A percentile compares a stretch with the other conserved stretches of the same genome.
Conservation (phyloP, 2,329 filamentous ascomycete genomes). For the Aspergillus fischeri region DNA sequence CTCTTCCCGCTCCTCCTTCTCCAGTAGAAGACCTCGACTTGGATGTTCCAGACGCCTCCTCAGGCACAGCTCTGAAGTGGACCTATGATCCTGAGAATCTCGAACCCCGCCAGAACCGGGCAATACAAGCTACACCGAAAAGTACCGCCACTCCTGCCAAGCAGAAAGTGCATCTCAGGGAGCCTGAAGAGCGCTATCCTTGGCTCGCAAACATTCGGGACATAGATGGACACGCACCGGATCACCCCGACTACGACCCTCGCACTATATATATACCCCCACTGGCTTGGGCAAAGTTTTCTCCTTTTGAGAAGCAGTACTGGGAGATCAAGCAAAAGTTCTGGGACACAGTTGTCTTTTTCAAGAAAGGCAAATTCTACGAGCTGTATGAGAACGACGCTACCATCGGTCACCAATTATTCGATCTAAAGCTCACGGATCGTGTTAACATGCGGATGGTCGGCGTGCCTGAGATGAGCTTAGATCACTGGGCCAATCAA, state of each 20-base stretch:
- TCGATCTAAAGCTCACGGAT: slow-evolving; percentile 96
- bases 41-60: slow-evolving; percentile 50
- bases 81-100: slow-evolving; percentile 62
- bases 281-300: slow-evolving; percentile 74
- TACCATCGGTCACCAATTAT: slow-evolving; percentile 90
- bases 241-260: slow-evolving; percentile 85
- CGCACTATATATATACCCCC: slow-evolving; percentile 88
- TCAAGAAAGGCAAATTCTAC: slow-evolving; percentile 99
- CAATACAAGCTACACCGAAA: slow-evolving; percentile 34
- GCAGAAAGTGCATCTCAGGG: slow-evolving; percentile 70
- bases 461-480: slow-evolving; percentile 87
- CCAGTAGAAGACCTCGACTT: slow-evolving; percentile 53
- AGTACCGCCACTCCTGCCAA: slow-evolving; percentile 39
- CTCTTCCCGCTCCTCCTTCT: slow-evolving; percentile 48
- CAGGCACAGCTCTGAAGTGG: slow-evolving; percentile 81
- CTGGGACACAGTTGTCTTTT: slow-evolving; percentile 97
- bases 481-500: slow-evolving; percentile 97
- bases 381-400: slow-evolving; percentile 98
- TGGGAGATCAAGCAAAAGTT: slow-evolving; percentile 99
- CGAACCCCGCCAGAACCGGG: slow-evolving; percentile 48
- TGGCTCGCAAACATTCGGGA: slow-evolving; percentile 87
- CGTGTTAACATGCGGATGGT: slow-evolving; percentile 99
- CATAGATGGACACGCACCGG: slow-evolving; percentile 72
- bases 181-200: slow-evolving; percentile 79
- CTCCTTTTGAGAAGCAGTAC: slow-evolving; percentile 95